Percentiles rank a stretch among this genome's conserved stretches.
Evolutionary conservation across 768 basidiomycete genomes (phyloP).

Genomic region (Phallus indusiatus): DNA sequence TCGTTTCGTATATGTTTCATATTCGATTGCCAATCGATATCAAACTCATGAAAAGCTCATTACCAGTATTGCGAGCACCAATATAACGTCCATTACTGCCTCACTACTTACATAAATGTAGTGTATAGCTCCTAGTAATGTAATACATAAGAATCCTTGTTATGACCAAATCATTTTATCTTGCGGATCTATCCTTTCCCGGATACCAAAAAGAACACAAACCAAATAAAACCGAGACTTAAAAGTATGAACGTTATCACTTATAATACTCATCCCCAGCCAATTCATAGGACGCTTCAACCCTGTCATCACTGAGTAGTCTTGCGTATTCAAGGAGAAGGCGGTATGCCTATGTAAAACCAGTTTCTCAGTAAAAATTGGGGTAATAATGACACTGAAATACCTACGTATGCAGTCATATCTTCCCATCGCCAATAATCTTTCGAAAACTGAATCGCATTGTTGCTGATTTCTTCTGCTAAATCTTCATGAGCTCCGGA

Average conservation of each 20-base stretch:
- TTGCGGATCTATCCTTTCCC: no score
- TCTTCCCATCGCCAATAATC: conserved; percentile 54
- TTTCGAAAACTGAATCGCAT: conserved; percentile 48
- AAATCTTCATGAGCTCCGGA: conserved; percentile 52
- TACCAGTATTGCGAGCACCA: no score
- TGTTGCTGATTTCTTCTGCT: conserved; percentile 44
- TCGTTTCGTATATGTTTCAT: no score
- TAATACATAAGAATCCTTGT: no score
- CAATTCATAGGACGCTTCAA: conserved; percentile 12
- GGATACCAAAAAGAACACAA: background rate
- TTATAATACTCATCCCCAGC: background rate
- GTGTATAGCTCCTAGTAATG: no score
- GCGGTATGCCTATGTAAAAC: conserved; percentile 22
- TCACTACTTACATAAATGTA: no score
- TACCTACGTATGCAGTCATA: conserved; percentile 47
- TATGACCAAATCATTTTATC: no score
- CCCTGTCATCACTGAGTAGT: conserved; percentile 37
- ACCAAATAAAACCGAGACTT: background rate
- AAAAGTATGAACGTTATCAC: background rate
- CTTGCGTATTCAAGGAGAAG: conserved; percentile 46
- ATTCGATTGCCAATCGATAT: no score
- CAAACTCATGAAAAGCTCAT: no score
- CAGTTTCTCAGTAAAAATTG: background rate
- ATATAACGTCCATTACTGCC: no score
- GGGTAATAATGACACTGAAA: background rate